Evolutionary conservation across 2,329 filamentous ascomycete genomes (phyloP), one percentile per base, ranked within the genome.

Genomic region (Uncinocarpus reesii): DNA sequence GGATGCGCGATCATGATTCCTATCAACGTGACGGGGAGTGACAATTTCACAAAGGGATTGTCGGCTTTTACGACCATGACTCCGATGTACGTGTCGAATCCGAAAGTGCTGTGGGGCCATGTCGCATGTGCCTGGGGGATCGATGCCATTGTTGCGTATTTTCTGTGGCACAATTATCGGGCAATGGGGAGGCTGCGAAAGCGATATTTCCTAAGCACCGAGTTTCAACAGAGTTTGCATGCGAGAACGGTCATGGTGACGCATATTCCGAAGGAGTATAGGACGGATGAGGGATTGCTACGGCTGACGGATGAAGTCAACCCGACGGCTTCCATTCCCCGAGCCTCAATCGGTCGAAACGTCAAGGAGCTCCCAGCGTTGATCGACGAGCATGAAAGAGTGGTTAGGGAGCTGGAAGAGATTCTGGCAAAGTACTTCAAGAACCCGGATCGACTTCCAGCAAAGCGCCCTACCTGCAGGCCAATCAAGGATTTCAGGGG

Each of bases 161-260:
- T 93, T 57, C 69, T 98, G 23, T 98, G 88, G 88, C 83, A 77
- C 71, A 96, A 95, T 60, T 96, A 96, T 65, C 76, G 77, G 26
- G 82, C 79, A 41, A 76, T 98, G 16, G 66, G 80, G 13, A 69
- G 71, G 28, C 67, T 98, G 54, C 78, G 89, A 53, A 79, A 86
- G 51, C 70, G 77, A 35, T 95, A 93, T 60, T 90, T 95, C 58
- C 78, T 90, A 59, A 90, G 81, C 57, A 74, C 83, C 0, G 90
- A 95, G 35, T 98, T 95, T 59, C 87, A 94, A 63, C 78, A 78
- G 50, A 94, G 87, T 64, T 71, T 96, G 49, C 86, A 95, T 65
- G 81, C 92, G 1, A 65, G 75, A 50, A 78, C 73, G 1, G 59
- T 84, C 50, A 73, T 84, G 70, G 67, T 74, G 56, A 51, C 84